A percentile compares a stretch with the other conserved stretches of the same genome.
phyloP scores from a whole-genome alignment of 768 basidiomycete species.

The Leccinum longicurvipes region DNA sequence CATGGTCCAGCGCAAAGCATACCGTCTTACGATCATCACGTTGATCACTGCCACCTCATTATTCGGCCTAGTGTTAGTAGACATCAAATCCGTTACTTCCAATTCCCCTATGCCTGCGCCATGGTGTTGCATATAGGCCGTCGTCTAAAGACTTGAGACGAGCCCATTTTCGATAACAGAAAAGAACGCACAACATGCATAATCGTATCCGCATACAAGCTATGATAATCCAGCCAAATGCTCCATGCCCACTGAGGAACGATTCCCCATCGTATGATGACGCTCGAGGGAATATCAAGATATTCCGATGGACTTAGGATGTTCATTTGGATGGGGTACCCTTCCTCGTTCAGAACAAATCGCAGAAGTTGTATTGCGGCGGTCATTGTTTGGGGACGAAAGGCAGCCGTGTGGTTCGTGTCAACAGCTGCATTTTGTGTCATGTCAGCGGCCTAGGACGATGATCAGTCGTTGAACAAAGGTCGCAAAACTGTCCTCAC shows the following conservation, averaged over 20 bases:
- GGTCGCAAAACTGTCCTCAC: constrained; percentile 19
- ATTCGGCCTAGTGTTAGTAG: not conserved
- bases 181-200: constrained; percentile 42
- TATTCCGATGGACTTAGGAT: constrained; percentile 12
- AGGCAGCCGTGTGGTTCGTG: constrained; percentile 11
- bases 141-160: constrained; percentile 38
- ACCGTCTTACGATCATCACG: constrained; percentile 28
- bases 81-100: constrained; percentile 2
- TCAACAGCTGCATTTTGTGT: not conserved
- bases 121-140: constrained; percentile 50
- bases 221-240: constrained; percentile 54
- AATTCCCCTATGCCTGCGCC: not conserved
- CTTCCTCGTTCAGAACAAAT: constrained; percentile 34
- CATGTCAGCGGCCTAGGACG: constrained; percentile 23
- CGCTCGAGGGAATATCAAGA: constrained; percentile 42
- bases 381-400: constrained; percentile 47
- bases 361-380: constrained; percentile 45
- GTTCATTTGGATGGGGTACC: constrained; percentile 5
- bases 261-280: constrained; percentile 59
- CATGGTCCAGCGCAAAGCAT: not conserved
- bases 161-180: not conserved
- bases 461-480: not conserved
- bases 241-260: constrained; percentile 64
- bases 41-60: constrained; percentile 14
- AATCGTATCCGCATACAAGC: constrained; percentile 48